Percentiles rank a stretch among this genome's conserved stretches.
These are phyloP conservation scores for Calocybe indica DNA, from an alignment of 768 basidiomycete species.

Conservation along the genomic window DNA sequence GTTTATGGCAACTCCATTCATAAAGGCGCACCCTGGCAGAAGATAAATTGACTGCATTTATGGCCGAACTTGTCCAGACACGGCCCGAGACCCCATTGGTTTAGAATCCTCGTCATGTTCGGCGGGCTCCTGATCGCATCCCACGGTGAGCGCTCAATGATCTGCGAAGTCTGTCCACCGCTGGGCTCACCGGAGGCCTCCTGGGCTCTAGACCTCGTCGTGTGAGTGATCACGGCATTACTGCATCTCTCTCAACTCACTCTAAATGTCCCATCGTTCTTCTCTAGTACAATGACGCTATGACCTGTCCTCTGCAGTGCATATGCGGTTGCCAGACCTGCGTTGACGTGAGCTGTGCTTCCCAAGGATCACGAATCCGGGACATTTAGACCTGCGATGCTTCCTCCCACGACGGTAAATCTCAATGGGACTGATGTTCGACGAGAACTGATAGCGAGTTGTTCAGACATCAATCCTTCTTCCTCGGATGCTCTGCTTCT, in stretches of 20 bases:
- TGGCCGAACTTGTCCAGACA: constrained; percentile 31
- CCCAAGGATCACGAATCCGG: constrained; percentile 2
- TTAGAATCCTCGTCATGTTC: constrained; percentile 50
- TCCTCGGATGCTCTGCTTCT: too few relatives aligned
- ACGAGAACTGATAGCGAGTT: constrained; percentile 15
- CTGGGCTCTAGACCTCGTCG: constrained; percentile 22
- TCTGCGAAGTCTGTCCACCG: background rate
- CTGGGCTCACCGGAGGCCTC: constrained; percentile 32
- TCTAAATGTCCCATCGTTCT: constrained; percentile 33
- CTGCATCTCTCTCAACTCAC: constrained; percentile 17
- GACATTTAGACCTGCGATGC: constrained; percentile 32
- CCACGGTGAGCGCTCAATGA: background rate
- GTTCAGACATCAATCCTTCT: constrained; percentile 19
- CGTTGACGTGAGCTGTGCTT: background rate
- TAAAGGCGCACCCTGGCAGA: constrained; percentile 16
- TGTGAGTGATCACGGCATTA: background rate
- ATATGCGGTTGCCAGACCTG: constrained; percentile 51
- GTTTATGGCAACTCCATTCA: background rate
- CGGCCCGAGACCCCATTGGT: constrained; percentile 49
- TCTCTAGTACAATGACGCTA: constrained; percentile 52
- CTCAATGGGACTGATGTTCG: constrained; percentile 23
- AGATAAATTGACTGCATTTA: constrained; percentile 24
- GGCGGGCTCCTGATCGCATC: constrained; percentile 33
- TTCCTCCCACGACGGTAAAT: constrained; percentile 38
- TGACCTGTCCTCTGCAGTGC: constrained; percentile 53